These are phyloP conservation scores for Amoebophrya sp. DNA, from an alignment of 169 alveolate species.

Conservation along the genomic window DNA sequence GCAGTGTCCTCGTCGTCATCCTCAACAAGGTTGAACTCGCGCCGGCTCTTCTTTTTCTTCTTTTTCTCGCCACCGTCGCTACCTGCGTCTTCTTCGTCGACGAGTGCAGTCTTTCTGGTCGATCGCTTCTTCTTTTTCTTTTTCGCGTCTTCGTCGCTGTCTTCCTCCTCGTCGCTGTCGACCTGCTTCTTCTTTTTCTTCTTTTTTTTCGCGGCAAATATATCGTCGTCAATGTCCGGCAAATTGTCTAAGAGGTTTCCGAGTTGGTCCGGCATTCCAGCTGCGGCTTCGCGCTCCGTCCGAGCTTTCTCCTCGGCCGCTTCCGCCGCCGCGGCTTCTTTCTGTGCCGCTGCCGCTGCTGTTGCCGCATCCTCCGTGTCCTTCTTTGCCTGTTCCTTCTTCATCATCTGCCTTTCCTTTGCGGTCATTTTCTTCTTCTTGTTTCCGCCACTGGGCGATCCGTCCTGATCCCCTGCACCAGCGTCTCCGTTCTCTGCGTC, in stretches of 20 bases:
- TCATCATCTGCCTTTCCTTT: background rate
- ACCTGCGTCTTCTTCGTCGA: too few species aligned
- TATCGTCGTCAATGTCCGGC: background rate
- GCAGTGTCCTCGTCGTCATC: too few species aligned
- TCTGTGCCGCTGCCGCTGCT: background rate
- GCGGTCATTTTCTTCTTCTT: slow-evolving; percentile 14
- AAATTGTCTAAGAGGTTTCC: too few species aligned
- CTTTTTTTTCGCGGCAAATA: background rate
- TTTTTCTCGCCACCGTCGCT: too few species aligned
- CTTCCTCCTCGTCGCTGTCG: background rate
- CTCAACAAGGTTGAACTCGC: background rate
- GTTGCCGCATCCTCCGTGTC: background rate
- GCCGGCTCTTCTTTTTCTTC: background rate
- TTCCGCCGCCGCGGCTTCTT: background rate
- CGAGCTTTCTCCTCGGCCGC: slow-evolving; percentile 13
- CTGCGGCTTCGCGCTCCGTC: background rate
- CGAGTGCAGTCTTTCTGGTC: too few species aligned
- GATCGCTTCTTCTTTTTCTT: background rate
- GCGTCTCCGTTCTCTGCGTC: background rate
- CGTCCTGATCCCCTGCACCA: background rate
- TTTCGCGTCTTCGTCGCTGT: background rate
- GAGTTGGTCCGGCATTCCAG: too few species aligned
- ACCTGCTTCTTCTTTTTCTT: background rate
- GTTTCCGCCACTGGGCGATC: background rate
- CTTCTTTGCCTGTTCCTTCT: background rate